These are phyloP conservation scores for Tarenaya hassleriana DNA, from an alignment of 345 rosid genomes.

Conservation along the genomic window DNA sequence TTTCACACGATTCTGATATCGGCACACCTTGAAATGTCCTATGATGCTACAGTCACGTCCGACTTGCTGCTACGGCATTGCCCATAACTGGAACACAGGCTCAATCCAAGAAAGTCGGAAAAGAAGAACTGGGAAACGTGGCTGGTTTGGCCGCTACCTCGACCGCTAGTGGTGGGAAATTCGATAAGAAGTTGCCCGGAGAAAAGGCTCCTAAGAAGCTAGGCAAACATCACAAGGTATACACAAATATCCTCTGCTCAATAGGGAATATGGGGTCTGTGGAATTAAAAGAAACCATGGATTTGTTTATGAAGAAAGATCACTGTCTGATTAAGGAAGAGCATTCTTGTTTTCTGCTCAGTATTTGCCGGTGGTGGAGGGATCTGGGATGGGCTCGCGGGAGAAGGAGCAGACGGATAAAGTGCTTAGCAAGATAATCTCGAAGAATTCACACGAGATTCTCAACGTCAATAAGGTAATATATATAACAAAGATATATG, in stretches of 20 bases:
- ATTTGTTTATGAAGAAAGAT: too few relatives aligned
- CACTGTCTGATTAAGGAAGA: too few relatives aligned
- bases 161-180: slow-evolving; percentile 95
- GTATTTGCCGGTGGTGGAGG: slow-evolving; percentile 78
- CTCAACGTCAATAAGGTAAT: slow-evolving; percentile 78
- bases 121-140: slow-evolving; percentile 66
- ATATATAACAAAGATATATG: too few relatives aligned
- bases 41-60: slow-evolving; percentile 59
- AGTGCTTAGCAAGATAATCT: slow-evolving; percentile 69
- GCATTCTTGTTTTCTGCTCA: slow-evolving; percentile 24
- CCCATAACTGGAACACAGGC: slow-evolving; percentile 77
- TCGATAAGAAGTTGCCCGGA: slow-evolving; percentile 78
- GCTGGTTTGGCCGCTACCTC: slow-evolving; percentile 88
- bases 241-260: neutral
- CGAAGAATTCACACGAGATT: slow-evolving; percentile 80
- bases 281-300: too few relatives aligned
- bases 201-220: slow-evolving; percentile 73
- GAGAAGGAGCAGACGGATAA: slow-evolving; percentile 81
- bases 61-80: slow-evolving; percentile 77
- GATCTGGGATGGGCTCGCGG: slow-evolving; percentile 44
- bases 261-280: neutral
- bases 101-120: slow-evolving; percentile 55
- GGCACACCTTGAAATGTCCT: slow-evolving; percentile 6
- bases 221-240: slow-evolving; percentile 87
- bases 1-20: slow-evolving; percentile 10